phyloP scores from a whole-genome alignment of 306 rosid genomes.

The Medicago truncatula region MtrunA17r5.0-ANR NC_053046.1:35783001-35783500 shows the following conservation, averaged over 20 bases:
- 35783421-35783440: slow-evolving; percentile 25
- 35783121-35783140: slow-evolving; percentile 90
- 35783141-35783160: slow-evolving; percentile 91
- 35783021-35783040: slow-evolving; percentile 89
- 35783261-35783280: slow-evolving; percentile 94
- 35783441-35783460: slow-evolving; percentile 42
- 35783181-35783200: slow-evolving; percentile 97
- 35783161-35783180: slow-evolving; percentile 96
- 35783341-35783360: slow-evolving; percentile 32
- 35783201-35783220: slow-evolving; percentile 94
- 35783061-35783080: slow-evolving; percentile 98
- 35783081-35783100: slow-evolving; percentile 82
- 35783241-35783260: slow-evolving; percentile 91
- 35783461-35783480: slow-evolving; percentile 42
- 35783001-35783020: slow-evolving; percentile 92
- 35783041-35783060: slow-evolving; percentile 95
- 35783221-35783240: slow-evolving; percentile 95
- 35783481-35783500: slow-evolving; percentile 31
- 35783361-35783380: slow-evolving; percentile 44
- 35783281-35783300: slow-evolving; percentile 96
- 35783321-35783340: slow-evolving; percentile 68
- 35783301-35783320: slow-evolving; percentile 97
- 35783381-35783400: slow-evolving; percentile 40
- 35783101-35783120: slow-evolving; percentile 91
- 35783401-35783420: slow-evolving; percentile 8